Evolutionary conservation across 768 basidiomycete species (phyloP).

Genomic region (Boletus sp.): DNA sequence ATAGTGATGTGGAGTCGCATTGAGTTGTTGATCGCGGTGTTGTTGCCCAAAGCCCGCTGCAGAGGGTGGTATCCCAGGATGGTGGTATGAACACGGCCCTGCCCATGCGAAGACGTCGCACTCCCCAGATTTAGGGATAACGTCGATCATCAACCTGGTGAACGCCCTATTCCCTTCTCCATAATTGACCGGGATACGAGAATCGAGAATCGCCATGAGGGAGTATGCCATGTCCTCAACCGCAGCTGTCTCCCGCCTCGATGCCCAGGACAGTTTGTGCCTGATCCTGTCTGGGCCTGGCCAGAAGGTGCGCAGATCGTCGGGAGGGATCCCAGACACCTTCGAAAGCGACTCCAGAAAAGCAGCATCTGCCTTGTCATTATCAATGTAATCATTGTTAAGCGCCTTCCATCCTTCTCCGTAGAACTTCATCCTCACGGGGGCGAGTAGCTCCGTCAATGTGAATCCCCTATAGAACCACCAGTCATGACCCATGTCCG

Average conservation of each 20-base stretch:
- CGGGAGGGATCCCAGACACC: slow-evolving; percentile 10
- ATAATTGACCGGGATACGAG: slow-evolving; percentile 8
- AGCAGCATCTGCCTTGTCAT: slow-evolving; percentile 21
- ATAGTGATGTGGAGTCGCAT: slow-evolving; percentile 11
- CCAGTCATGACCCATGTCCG: slow-evolving; percentile 2
- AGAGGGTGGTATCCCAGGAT: slow-evolving; percentile 15
- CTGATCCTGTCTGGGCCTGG: slow-evolving; percentile 19
- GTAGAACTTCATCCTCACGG: slow-evolving; percentile 22
- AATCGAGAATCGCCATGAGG: slow-evolving; percentile 19
- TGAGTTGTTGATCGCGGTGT: slow-evolving; percentile 1
- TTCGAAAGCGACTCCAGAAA: slow-evolving; percentile 15
- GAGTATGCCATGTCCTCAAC: slow-evolving; percentile 21
- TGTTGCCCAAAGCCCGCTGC: slow-evolving; percentile 9
- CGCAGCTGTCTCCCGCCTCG: slow-evolving; percentile 6
- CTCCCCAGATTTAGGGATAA: slow-evolving; percentile 15
- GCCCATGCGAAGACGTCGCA: slow-evolving; percentile 26
- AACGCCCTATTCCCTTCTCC: slow-evolving; percentile 18
- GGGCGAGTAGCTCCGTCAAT: slow-evolving; percentile 19
- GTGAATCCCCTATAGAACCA: slow-evolving; percentile 21
- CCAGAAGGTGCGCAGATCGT: slow-evolving; percentile 20
- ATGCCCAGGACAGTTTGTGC: slow-evolving; percentile 20
- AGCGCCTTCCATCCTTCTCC: slow-evolving; percentile 17
- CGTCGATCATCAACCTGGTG: slow-evolving; percentile 16
- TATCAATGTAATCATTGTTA: slow-evolving; percentile 14
- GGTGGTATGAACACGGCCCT: slow-evolving; percentile 7